phyloP scores from a whole-genome alignment of 305 asterid species.

The Solanum chacoense region DNA sequence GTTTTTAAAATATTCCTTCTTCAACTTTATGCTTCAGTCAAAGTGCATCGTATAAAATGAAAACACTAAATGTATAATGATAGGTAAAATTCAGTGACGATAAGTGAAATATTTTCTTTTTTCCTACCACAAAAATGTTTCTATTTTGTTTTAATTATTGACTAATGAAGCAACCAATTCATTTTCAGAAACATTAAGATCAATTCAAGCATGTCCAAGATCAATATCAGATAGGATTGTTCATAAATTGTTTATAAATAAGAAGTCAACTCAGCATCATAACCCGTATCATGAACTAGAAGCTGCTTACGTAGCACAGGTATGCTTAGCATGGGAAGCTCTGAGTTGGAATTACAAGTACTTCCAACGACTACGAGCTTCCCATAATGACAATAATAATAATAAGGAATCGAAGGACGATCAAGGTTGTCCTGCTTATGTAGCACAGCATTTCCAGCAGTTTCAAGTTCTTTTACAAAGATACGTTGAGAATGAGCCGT shows the following conservation, averaged over 20 bases:
- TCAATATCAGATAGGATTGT: slow-evolving; percentile 78
- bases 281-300: slow-evolving; percentile 75
- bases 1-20: background rate
- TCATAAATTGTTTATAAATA: slow-evolving; percentile 31
- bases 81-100: background rate
- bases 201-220: slow-evolving; percentile 71
- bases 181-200: slow-evolving; percentile 59
- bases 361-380: slow-evolving; percentile 49
- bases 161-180: background rate
- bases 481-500: slow-evolving; percentile 82
- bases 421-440: slow-evolving; percentile 77
- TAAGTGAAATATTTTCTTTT: background rate
- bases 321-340: slow-evolving; percentile 93
- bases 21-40: background rate
- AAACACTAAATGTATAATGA: background rate
- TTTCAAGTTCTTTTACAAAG: slow-evolving; percentile 76
- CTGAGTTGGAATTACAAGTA: slow-evolving; percentile 78
- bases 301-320: slow-evolving; percentile 82
- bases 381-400: slow-evolving; percentile 3
- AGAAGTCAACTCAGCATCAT: slow-evolving; percentile 17
- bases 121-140: background rate
- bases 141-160: background rate
- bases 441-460: slow-evolving; percentile 85
- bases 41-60: background rate
- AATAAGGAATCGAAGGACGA: slow-evolving; percentile 34